phyloP scores from a whole-genome alignment of 768 basidiomycete species.

The Xerocomellus chrysenteron region DNA sequence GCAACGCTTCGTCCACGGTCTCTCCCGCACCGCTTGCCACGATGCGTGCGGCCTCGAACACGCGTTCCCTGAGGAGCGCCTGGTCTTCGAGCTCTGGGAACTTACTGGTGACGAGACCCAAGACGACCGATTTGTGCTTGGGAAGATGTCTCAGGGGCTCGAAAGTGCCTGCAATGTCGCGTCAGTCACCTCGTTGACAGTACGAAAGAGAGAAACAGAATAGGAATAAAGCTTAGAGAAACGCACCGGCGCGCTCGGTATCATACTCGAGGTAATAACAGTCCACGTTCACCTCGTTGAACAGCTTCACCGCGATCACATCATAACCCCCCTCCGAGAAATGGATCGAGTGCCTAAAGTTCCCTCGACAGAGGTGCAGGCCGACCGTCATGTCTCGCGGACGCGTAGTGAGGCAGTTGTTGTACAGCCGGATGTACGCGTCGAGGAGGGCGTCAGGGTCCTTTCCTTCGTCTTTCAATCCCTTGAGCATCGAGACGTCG shows the following conservation, averaged over 20 bases:
- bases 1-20: conserved; percentile 38
- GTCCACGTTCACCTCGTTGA: conserved; percentile 44
- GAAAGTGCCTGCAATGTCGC: conserved; percentile 23
- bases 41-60: conserved; percentile 43
- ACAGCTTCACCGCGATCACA: conserved; percentile 43
- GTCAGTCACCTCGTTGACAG: not conserved
- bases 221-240: too few relatives aligned
- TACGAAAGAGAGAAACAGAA: fast-evolving
- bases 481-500: conserved; percentile 49
- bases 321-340: conserved; percentile 50
- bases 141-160: conserved; percentile 34
- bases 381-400: conserved; percentile 41
- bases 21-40: conserved; percentile 40
- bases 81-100: conserved; percentile 43
- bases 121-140: conserved; percentile 39
- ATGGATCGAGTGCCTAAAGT: conserved; percentile 32
- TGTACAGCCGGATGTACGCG: conserved; percentile 48
- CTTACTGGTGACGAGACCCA: conserved; percentile 46
- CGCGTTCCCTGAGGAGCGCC: conserved; percentile 36
- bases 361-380: conserved; percentile 46
- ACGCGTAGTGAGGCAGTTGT: conserved; percentile 35
- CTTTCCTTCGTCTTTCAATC: conserved; percentile 58
- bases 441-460: conserved; percentile 68
- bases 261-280: conserved; percentile 50
- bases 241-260: conserved; percentile 43